Conservation (phyloP, 305 asterid genomes). For the Coffea humblotiana region DNA sequence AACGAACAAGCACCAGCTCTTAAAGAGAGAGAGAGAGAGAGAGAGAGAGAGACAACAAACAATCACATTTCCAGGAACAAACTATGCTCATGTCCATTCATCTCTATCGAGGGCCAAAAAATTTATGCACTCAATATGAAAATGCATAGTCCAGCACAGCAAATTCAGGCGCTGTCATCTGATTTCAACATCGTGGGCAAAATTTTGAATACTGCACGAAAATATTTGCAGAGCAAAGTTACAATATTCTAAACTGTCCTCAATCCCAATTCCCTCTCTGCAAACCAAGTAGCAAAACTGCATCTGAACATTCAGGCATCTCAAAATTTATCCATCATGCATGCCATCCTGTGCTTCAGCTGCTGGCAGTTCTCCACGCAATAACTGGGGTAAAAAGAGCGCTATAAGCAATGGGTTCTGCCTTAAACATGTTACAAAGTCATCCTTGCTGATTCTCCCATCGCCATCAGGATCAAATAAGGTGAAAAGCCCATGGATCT, state of each 20-base stretch:
- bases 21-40: not conserved
- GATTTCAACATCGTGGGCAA: not conserved
- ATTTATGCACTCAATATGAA: not conserved
- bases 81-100: not conserved
- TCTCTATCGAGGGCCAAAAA: not conserved
- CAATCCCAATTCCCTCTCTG: not conserved
- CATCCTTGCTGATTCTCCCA: constrained; percentile 69
- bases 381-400: constrained; percentile 54
- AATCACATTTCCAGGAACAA: not conserved
- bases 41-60: not conserved
- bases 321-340: not conserved
- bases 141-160: not conserved
- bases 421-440: constrained; percentile 58
- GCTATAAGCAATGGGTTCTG: constrained; percentile 73
- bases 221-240: not conserved
- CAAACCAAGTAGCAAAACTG: not conserved
- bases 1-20: not conserved
- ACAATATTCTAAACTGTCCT: not conserved
- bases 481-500: constrained; percentile 64
- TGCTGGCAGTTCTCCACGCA: constrained; percentile 25
- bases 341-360: constrained; percentile 25
- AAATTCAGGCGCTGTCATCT: not conserved
- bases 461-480: constrained; percentile 63
- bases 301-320: not conserved
- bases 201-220: not conserved